Percentiles rank a stretch among this genome's conserved stretches.
phyloP scores from a whole-genome alignment of 345 rosid genomes.

The Dimocarpus longan region DNA sequence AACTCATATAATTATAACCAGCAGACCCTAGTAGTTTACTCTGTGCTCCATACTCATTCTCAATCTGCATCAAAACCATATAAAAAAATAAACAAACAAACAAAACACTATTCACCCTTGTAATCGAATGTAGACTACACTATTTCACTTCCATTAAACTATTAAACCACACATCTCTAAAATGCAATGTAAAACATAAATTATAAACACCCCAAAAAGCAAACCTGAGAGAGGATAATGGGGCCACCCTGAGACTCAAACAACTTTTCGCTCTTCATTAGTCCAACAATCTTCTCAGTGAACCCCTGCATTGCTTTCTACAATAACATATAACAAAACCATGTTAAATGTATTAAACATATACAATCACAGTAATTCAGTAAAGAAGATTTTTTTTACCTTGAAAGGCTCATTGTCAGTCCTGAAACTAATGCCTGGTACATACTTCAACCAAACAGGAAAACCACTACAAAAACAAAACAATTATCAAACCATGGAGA shows the following conservation, averaged over 20 bases:
- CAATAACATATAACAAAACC: slow-evolving; percentile 18
- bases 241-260: slow-evolving; percentile 99
- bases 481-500: not conserved
- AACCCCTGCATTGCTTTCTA: slow-evolving; percentile 97
- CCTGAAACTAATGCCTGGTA: slow-evolving; percentile 96
- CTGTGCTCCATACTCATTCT: slow-evolving; percentile 94
- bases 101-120: not conserved
- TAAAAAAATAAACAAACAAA: not conserved
- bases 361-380: not conserved
- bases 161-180: not conserved
- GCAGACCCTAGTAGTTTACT: slow-evolving; percentile 74
- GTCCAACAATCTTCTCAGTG: slow-evolving; percentile 87
- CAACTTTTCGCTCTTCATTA: slow-evolving; percentile 94
- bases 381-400: slow-evolving; percentile 43
- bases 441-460: slow-evolving; percentile 99
- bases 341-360: not conserved
- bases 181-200: not conserved
- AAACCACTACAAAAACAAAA: slow-evolving; percentile 65
- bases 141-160: not conserved
- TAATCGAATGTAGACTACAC: slow-evolving; percentile 9
- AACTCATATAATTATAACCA: slow-evolving; percentile 82
- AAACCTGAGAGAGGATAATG: slow-evolving; percentile 95
- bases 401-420: slow-evolving; percentile 99
- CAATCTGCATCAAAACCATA: slow-evolving; percentile 61
- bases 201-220: slow-evolving; percentile 2